Conservation (phyloP, 805 yeast genomes). For the Ogataea parapolymorpha region DNA sequence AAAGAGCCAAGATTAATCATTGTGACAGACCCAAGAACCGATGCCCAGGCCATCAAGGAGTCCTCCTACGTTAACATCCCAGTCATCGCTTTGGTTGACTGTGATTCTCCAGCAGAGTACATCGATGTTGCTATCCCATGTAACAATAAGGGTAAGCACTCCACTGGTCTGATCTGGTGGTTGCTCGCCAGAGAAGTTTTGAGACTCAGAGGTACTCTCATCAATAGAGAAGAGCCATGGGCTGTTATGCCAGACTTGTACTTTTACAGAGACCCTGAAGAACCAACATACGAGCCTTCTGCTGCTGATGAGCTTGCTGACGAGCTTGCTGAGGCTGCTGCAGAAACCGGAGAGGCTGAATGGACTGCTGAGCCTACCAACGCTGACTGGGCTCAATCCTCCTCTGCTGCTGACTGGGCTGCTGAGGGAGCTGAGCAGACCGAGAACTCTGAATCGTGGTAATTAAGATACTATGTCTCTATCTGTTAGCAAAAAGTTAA, state of each 20-base stretch:
- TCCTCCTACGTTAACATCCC: conserved; percentile 99
- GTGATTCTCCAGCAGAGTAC: conserved; percentile 98
- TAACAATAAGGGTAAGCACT: conserved; percentile 99
- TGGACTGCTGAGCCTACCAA: conserved; percentile 55
- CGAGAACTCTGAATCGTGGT: conserved; percentile 39
- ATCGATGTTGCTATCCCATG: conserved; percentile 99
- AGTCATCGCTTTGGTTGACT: conserved; percentile 97
- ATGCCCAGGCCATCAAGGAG: conserved; percentile 99
- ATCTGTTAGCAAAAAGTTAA: conserved; percentile 10
- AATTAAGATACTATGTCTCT: conserved; percentile 22
- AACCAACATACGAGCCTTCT: conserved; percentile 76
- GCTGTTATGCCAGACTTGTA: conserved; percentile 99
- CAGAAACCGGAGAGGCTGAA: conserved; percentile 63
- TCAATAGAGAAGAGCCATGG: conserved; percentile 97
- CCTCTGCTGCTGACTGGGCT: conserved; percentile 42
- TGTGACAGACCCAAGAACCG: conserved; percentile 99
- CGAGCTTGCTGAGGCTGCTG: conserved; percentile 57
- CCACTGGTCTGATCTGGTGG: conserved; percentile 99
- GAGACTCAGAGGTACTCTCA: conserved; percentile 96
- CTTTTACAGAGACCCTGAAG: conserved; percentile 99
- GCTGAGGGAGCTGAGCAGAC: conserved; percentile 64
- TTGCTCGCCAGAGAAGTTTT: conserved; percentile 98
- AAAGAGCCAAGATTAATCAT: conserved; percentile 99
- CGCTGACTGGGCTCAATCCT: conserved; percentile 76
- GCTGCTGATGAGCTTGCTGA: conserved; percentile 62